Evolutionary conservation across 2,329 filamentous ascomycete species (phyloP).

Genomic region (Orbilia quercus): DNA sequence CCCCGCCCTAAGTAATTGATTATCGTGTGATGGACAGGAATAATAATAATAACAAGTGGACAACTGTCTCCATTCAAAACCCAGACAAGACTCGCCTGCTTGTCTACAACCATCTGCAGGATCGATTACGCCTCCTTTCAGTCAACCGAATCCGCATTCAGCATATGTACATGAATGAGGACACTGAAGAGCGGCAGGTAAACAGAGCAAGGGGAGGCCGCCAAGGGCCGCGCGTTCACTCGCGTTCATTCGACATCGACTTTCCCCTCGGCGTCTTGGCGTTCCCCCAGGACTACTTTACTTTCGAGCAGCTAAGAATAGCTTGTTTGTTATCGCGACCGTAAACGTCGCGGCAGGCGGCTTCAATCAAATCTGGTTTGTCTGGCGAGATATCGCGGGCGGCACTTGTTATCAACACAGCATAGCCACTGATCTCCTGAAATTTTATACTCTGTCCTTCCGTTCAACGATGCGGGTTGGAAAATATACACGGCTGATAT

Average conservation of each 20-base stretch:
- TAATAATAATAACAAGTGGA: too few relatives aligned
- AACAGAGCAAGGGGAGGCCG: background rate
- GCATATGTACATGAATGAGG: background rate
- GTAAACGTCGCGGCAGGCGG: background rate
- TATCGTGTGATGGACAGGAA: constrained; percentile 7
- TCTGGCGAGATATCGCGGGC: background rate
- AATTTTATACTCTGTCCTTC: too few relatives aligned
- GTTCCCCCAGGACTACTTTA: too few relatives aligned
- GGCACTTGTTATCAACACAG: too few relatives aligned
- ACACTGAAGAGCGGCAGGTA: constrained; percentile 15
- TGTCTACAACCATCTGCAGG: too few relatives aligned
- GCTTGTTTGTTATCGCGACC: constrained; percentile 9
- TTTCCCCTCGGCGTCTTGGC: constrained; percentile 10
- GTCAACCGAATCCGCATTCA: too few relatives aligned
- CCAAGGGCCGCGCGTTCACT: constrained; percentile 39
- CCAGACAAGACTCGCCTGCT: too few relatives aligned
- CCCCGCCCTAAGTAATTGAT: too few relatives aligned
- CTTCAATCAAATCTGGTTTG: background rate
- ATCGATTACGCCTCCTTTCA: background rate
- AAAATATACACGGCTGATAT: too few relatives aligned
- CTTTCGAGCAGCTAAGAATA: constrained; percentile 16
- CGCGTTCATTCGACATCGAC: constrained; percentile 15
- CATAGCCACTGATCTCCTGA: too few relatives aligned
- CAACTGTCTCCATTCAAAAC: too few relatives aligned
- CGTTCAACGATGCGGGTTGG: too few relatives aligned